Percentiles rank a stretch among this genome's conserved stretches.
These are phyloP conservation scores for Mycena citricolor DNA, from an alignment of 1,284 basidiomycete species.

Conservation along the genomic window DNA sequence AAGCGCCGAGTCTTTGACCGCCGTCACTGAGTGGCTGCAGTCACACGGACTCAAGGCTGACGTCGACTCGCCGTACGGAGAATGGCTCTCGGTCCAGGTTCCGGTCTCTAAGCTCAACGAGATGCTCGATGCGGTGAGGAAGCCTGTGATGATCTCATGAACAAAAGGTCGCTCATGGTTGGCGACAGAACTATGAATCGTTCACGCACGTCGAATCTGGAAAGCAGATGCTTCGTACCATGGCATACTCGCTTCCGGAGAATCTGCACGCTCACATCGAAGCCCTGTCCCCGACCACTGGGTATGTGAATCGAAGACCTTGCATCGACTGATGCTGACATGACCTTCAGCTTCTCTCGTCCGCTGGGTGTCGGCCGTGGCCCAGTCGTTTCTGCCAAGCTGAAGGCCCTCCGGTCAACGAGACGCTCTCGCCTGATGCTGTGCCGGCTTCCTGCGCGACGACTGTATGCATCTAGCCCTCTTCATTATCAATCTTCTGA, in stretches of 20 bases:
- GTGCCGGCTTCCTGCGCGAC: constrained; percentile 26
- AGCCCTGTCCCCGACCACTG: constrained; percentile 71
- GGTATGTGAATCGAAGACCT: constrained; percentile 44
- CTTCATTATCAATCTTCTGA: constrained; percentile 26
- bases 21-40: constrained; percentile 62
- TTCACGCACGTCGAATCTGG: constrained; percentile 55
- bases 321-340: background rate
- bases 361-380: constrained; percentile 13
- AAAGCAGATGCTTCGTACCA: constrained; percentile 60
- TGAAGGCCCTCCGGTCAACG: constrained; percentile 36
- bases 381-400: constrained; percentile 27
- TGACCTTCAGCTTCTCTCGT: constrained; percentile 8
- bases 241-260: constrained; percentile 65
- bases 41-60: constrained; percentile 54
- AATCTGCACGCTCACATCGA: constrained; percentile 64
- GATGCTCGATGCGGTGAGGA: constrained; percentile 65
- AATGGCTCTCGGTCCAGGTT: constrained; percentile 65
- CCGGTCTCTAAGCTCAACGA: constrained; percentile 63
- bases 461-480: constrained; percentile 7
- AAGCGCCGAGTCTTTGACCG: constrained; percentile 47
- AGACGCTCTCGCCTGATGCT: constrained; percentile 25
- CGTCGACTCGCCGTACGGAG: constrained; percentile 59
- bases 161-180: constrained; percentile 5
- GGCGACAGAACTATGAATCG: constrained; percentile 55
- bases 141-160: constrained; percentile 29